phyloP scores from a whole-genome alignment of 208 protist genomes.

The Trypanosoma avium region DNA sequence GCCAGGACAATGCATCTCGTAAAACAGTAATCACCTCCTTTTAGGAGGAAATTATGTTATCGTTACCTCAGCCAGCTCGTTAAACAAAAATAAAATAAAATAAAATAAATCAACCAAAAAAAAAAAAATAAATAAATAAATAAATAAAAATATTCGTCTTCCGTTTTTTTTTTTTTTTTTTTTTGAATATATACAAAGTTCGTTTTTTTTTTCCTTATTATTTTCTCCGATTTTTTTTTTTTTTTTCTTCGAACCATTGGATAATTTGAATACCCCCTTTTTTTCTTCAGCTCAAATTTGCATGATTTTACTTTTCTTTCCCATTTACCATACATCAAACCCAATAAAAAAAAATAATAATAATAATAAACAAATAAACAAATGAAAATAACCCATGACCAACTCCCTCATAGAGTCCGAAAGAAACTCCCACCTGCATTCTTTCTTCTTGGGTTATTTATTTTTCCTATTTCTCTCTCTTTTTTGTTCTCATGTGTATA shows the following conservation, averaged over 20 bases:
- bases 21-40: too few relatives aligned
- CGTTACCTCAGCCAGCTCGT: too few relatives aligned
- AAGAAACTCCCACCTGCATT: not conserved
- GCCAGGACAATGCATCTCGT: too few relatives aligned
- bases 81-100: too few relatives aligned
- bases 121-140: not conserved
- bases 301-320: not conserved
- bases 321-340: not conserved
- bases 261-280: too few relatives aligned
- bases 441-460: not conserved
- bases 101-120: not conserved
- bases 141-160: not conserved
- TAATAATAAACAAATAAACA: too few relatives aligned
- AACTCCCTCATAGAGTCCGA: too few relatives aligned
- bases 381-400: too few relatives aligned
- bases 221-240: not conserved
- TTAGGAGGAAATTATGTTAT: too few relatives aligned
- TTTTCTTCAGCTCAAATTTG: too few relatives aligned
- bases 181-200: conserved; percentile 22
- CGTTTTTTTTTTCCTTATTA: too few relatives aligned
- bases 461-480: not conserved
- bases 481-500: not conserved
- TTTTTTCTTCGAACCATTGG: not conserved
- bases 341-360: not conserved
- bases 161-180: not conserved